Percentiles rank a stretch among this genome's conserved stretches.
Conservation (phyloP, 2,329 filamentous ascomycete genomes). For the Penicillium nordicum region DNA sequence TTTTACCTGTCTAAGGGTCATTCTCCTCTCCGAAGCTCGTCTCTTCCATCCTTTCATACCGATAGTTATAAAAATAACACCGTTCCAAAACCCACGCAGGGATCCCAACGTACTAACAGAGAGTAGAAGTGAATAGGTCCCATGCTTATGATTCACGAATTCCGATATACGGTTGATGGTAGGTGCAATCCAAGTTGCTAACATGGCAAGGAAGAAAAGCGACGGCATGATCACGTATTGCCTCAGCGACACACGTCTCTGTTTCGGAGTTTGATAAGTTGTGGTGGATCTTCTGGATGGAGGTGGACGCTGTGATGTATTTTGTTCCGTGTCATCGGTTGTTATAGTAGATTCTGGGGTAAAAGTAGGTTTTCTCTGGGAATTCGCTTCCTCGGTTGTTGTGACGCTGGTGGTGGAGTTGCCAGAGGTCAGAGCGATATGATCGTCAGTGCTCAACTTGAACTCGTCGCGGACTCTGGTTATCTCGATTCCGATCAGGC, state of each 20-base stretch:
- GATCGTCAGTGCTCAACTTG: conserved; percentile 27
- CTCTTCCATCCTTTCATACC: conserved; percentile 35
- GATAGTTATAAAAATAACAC: conserved; percentile 37
- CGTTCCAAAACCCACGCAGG: conserved; percentile 40
- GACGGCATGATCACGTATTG: conserved; percentile 42
- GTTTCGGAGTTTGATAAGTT: conserved; percentile 11
- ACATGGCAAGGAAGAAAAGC: conserved; percentile 36
- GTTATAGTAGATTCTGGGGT: conserved; percentile 7
- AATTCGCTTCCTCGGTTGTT: conserved; percentile 10
- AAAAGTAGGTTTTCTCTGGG: neutral
- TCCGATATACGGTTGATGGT: conserved; percentile 37
- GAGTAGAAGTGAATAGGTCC: conserved; percentile 31
- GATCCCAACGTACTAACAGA: conserved; percentile 36
- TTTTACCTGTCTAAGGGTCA: neutral
- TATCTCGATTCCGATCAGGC: conserved; percentile 33
- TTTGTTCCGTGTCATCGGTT: conserved; percentile 8
- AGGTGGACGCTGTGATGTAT: neutral
- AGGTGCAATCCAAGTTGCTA: conserved; percentile 38
- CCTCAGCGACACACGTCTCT: conserved; percentile 34
- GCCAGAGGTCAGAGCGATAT: conserved; percentile 26
- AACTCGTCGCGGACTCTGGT: conserved; percentile 32
- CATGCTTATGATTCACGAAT: conserved; percentile 27
- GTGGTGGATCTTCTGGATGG: neutral
- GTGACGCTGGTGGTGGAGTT: conserved; percentile 7
- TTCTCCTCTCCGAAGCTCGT: neutral